Conservation (phyloP, 331 rosid species). For the Arachis monticola region DNA sequence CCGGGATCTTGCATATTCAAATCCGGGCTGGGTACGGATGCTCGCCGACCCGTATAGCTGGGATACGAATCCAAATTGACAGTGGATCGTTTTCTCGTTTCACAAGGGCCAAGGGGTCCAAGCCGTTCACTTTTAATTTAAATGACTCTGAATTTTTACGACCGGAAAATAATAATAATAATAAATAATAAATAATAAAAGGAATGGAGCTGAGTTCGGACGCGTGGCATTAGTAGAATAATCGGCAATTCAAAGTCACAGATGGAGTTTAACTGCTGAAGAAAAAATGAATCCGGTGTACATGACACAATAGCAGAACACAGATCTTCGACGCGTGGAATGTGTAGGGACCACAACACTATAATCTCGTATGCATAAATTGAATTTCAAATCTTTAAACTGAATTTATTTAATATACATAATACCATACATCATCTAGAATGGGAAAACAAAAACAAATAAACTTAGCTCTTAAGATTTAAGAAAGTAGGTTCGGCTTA, state of each 20-base stretch:
- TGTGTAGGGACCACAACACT: not conserved
- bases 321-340: slow-evolving; percentile 33
- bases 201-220: not conserved
- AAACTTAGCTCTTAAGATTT: slow-evolving; percentile 30
- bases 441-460: no score
- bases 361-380: not conserved
- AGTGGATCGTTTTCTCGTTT: not conserved
- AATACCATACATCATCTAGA: no score
- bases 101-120: slow-evolving; percentile 37
- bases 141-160: not conserved
- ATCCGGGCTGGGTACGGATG: not conserved
- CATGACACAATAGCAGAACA: not conserved
- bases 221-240: slow-evolving; percentile 35
- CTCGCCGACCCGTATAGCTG: not conserved
- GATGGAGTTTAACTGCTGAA: slow-evolving; percentile 12
- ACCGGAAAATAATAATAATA: not conserved
- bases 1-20: not conserved
- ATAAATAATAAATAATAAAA: no score
- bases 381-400: not conserved
- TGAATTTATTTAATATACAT: not conserved
- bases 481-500: slow-evolving; percentile 22
- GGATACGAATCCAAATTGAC: not conserved
- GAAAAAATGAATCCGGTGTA: not conserved
- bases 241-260: slow-evolving; percentile 22
- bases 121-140: slow-evolving; percentile 10